These are phyloP conservation scores for Eutrema yunnanense DNA, from an alignment of 345 rosid species.

Conservation along the genomic window DNA sequence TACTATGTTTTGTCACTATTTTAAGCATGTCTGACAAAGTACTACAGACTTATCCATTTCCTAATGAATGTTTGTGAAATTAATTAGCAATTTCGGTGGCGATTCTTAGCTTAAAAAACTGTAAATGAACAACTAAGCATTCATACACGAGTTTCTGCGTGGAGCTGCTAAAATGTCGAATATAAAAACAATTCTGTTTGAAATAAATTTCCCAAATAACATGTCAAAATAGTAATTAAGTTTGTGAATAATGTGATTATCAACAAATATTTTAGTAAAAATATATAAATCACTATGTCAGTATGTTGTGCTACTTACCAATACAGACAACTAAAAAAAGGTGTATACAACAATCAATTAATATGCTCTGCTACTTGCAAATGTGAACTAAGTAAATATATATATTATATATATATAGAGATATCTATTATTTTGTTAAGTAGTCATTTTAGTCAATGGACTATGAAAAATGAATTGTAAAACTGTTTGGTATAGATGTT, in stretches of 20 bases:
- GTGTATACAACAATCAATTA: neutral
- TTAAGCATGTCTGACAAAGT: neutral
- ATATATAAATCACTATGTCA: neutral
- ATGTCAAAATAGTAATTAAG: neutral
- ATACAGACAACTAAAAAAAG: neutral
- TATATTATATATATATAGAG: too few relatives aligned
- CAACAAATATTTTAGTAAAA: neutral
- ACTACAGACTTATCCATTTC: neutral
- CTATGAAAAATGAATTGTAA: too few relatives aligned
- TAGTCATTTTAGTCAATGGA: too few relatives aligned
- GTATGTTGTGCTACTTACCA: neutral
- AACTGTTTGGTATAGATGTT: too few relatives aligned
- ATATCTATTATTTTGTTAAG: too few relatives aligned
- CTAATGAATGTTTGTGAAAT: neutral
- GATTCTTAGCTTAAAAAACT: neutral
- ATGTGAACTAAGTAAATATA: neutral
- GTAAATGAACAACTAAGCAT: neutral
- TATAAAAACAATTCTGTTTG: neutral
- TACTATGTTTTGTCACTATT: neutral
- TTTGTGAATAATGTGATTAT: neutral
- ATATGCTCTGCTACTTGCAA: neutral
- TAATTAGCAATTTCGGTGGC: neutral
- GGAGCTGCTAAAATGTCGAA: neutral
- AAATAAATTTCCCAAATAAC: neutral
- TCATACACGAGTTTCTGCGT: neutral